Evolutionary conservation across 306 rosid species (phyloP).

Genomic region (Urtica urens): DNA sequence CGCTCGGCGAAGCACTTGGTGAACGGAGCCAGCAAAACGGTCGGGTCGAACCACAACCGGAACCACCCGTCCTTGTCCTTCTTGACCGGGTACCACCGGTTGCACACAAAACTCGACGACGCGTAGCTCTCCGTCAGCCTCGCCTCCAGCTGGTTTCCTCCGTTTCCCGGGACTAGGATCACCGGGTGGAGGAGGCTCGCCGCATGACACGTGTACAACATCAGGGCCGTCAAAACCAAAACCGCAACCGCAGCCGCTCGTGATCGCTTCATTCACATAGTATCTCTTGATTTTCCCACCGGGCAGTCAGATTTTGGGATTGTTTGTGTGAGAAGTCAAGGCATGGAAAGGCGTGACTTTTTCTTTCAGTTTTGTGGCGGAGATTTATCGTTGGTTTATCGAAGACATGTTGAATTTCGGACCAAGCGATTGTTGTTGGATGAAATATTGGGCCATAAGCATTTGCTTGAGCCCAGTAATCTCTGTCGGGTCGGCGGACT

Average conservation of each 20-base stretch:
- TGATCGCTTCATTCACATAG: slow-evolving; percentile 15
- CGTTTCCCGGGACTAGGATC: slow-evolving; percentile 67
- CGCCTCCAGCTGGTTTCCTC: slow-evolving; percentile 88
- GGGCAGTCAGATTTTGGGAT: neutral
- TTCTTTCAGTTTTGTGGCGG: neutral
- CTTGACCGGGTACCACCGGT: slow-evolving; percentile 44
- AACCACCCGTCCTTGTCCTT: slow-evolving; percentile 60
- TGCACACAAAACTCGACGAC: slow-evolving; percentile 44
- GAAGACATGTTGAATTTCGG: neutral
- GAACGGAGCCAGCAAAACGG: slow-evolving; percentile 54
- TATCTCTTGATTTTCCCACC: neutral
- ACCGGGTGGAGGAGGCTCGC: slow-evolving; percentile 42
- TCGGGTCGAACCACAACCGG: slow-evolving; percentile 77
- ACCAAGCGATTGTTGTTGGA: too few relatives aligned
- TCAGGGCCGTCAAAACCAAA: slow-evolving; percentile 18
- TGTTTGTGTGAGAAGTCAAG: neutral
- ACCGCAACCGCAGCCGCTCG: slow-evolving; percentile 1
- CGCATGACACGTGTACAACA: slow-evolving; percentile 40
- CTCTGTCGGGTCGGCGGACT: too few relatives aligned
- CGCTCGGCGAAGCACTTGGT: slow-evolving; percentile 70
- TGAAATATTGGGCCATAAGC: too few relatives aligned
- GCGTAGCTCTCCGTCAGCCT: slow-evolving; percentile 37
- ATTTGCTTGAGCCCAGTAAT: too few relatives aligned
- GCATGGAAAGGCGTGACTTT: neutral
- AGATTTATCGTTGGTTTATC: neutral